Evolutionary conservation across 2,329 filamentous ascomycete genomes (phyloP).

Genomic region (Escovopsis weberi): DNA sequence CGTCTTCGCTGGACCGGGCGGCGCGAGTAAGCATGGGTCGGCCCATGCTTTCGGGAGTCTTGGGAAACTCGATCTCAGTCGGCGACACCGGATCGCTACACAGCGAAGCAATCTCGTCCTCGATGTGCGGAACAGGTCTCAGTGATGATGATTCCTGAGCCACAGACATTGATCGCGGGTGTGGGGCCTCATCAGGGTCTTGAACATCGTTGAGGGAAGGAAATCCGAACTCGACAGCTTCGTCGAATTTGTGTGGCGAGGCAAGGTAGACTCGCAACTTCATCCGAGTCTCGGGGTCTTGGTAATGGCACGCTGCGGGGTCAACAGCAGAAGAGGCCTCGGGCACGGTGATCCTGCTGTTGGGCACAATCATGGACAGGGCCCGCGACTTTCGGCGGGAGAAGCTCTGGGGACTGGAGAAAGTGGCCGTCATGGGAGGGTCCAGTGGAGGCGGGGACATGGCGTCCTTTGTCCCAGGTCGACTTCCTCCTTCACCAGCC

Average conservation of each 20-base stretch:
- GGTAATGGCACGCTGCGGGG: slow-evolving; percentile 65
- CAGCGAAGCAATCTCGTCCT: slow-evolving; percentile 41
- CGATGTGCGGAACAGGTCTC: slow-evolving; percentile 41
- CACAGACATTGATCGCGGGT: slow-evolving; percentile 10
- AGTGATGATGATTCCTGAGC: slow-evolving; percentile 23
- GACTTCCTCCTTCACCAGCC: slow-evolving; percentile 34
- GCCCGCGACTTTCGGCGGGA: slow-evolving; percentile 38
- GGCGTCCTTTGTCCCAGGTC: slow-evolving; percentile 30
- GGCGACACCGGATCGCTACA: slow-evolving; percentile 41
- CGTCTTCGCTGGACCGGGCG: slow-evolving; percentile 11
- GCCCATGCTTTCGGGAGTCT: slow-evolving; percentile 37
- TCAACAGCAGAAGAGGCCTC: slow-evolving; percentile 35
- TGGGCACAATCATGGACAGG: slow-evolving; percentile 38
- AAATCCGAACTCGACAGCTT: slow-evolving; percentile 88
- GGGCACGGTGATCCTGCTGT: slow-evolving; percentile 22
- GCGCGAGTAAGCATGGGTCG: slow-evolving; percentile 19
- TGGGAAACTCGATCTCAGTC: slow-evolving; percentile 44
- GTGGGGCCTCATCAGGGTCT: slow-evolving; percentile 15
- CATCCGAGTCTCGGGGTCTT: slow-evolving; percentile 74
- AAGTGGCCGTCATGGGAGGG: slow-evolving; percentile 10
- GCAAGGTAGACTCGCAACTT: slow-evolving; percentile 78
- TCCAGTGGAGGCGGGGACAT: slow-evolving; percentile 15
- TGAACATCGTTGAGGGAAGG: slow-evolving; percentile 43
- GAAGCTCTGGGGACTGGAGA: slow-evolving; percentile 17
- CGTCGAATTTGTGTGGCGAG: slow-evolving; percentile 89